Evolutionary conservation across 352 stramenopile species (phyloP).

Genomic region (Pythium aphanidermatum): DNA sequence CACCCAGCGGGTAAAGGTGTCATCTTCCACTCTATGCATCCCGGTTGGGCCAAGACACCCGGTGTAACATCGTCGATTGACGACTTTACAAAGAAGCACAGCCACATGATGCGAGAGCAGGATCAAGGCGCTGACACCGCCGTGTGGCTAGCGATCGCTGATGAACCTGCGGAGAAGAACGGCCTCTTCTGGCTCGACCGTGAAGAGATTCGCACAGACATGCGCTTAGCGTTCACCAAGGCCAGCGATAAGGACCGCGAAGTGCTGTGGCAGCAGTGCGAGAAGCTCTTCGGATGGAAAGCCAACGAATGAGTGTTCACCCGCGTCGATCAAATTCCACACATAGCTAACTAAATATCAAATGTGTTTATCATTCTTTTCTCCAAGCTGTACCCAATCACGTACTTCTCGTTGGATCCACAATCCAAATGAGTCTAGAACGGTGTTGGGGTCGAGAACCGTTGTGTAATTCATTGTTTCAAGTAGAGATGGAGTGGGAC

Average conservation of each 20-base stretch:
- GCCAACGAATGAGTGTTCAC: background rate
- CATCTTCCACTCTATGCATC: slow-evolving; percentile 46
- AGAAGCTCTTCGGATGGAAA: slow-evolving; percentile 27
- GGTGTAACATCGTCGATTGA: slow-evolving; percentile 30
- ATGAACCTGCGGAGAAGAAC: slow-evolving; percentile 26
- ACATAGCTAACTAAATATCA: background rate
- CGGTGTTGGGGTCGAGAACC: too few relatives aligned
- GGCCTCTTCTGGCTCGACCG: slow-evolving; percentile 46
- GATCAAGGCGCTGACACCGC: slow-evolving; percentile 38
- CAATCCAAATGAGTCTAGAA: too few relatives aligned
- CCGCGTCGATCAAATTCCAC: background rate
- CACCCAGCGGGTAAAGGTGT: slow-evolving; percentile 26
- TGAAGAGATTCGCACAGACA: slow-evolving; percentile 31
- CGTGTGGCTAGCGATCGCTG: slow-evolving; percentile 42
- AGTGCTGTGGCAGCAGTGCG: slow-evolving; percentile 30
- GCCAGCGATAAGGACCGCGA: slow-evolving; percentile 35
- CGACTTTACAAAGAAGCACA: slow-evolving; percentile 32
- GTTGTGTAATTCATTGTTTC: too few relatives aligned
- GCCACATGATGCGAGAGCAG: slow-evolving; percentile 39
- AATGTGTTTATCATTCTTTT: background rate
- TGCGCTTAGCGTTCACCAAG: slow-evolving; percentile 32
- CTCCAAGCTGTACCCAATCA: too few relatives aligned
- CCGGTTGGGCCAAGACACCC: slow-evolving; percentile 39
- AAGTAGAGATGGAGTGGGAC: too few relatives aligned
- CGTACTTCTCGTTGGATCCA: too few relatives aligned